phyloP scores from a whole-genome alignment of 257 asterid genomes.

The Plantago ovata region DNA sequence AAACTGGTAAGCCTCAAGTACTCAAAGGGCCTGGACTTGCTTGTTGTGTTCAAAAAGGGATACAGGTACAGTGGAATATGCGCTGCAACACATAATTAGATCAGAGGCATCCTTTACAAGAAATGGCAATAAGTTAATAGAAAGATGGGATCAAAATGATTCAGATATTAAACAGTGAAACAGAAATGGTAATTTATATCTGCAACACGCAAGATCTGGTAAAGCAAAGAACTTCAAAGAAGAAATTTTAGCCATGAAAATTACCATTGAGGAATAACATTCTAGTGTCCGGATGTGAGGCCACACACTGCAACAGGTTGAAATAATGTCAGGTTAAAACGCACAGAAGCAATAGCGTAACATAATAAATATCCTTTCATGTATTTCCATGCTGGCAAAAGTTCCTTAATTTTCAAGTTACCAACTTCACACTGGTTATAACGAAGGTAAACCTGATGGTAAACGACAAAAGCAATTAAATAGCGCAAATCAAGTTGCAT shows the following conservation, averaged over 20 bases:
- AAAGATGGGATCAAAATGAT: conserved; percentile 8
- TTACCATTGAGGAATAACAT: conserved; percentile 87
- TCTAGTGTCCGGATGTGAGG: conserved; percentile 92
- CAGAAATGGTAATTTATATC: background rate
- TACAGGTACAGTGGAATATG: conserved; percentile 83
- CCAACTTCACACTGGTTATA: background rate
- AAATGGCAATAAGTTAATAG: too few species aligned
- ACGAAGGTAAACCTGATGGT: conserved; percentile 45
- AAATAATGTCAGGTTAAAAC: conserved; percentile 18
- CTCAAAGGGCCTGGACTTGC: conserved; percentile 93
- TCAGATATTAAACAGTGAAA: background rate
- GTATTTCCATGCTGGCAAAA: background rate
- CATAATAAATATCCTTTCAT: background rate
- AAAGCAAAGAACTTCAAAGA: conserved; percentile 6
- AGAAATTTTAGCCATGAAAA: conserved; percentile 17
- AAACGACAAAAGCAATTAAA: too few species aligned
- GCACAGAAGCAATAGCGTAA: background rate
- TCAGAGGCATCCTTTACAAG: conserved; percentile 14
- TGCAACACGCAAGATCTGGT: conserved; percentile 3
- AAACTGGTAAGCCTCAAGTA: conserved; percentile 91
- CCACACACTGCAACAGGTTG: conserved; percentile 76
- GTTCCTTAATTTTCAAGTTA: background rate
- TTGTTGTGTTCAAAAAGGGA: conserved; percentile 90
- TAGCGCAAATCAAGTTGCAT: too few species aligned
- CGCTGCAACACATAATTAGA: conserved; percentile 50